phyloP scores from a whole-genome alignment of 257 asterid genomes.

The Solanum ahanhuiri region DNA sequence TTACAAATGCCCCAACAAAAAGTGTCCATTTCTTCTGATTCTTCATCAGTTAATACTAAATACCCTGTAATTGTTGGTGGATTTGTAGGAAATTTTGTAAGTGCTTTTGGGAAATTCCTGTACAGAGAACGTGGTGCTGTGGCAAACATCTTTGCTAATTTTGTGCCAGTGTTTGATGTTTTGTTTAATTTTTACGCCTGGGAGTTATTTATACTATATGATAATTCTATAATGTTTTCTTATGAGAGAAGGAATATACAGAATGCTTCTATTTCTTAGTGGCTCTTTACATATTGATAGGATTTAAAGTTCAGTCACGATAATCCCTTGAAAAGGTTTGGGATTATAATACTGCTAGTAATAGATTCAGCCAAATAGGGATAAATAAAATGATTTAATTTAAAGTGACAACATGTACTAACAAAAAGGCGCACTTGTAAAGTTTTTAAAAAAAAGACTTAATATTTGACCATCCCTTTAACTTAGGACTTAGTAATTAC shows the following conservation, averaged over 20 bases:
- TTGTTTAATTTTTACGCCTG: not conserved
- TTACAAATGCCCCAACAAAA: conserved; percentile 52
- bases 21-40: conserved; percentile 43
- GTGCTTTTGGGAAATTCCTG: conserved; percentile 36
- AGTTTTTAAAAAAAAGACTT: not conserved
- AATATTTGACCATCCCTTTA: not conserved
- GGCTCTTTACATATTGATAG: not conserved
- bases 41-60: conserved; percentile 46
- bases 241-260: conserved; percentile 5
- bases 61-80: conserved; percentile 35
- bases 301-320: not conserved
- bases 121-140: conserved; percentile 57
- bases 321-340: not conserved
- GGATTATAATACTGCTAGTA: not conserved
- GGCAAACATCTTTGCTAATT: conserved; percentile 34
- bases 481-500: not conserved
- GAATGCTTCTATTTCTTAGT: not conserved
- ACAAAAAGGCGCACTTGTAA: not conserved
- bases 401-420: not conserved
- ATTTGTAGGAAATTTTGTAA: conserved; percentile 27
- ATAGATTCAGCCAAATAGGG: not conserved
- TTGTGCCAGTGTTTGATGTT: not conserved
- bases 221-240: not conserved
- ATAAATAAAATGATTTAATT: not conserved
- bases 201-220: not conserved